Base-by-base conservation (phyloP, 2,329 filamentous ascomycete genomes). In the Diaporthe ilicicola region DNA sequence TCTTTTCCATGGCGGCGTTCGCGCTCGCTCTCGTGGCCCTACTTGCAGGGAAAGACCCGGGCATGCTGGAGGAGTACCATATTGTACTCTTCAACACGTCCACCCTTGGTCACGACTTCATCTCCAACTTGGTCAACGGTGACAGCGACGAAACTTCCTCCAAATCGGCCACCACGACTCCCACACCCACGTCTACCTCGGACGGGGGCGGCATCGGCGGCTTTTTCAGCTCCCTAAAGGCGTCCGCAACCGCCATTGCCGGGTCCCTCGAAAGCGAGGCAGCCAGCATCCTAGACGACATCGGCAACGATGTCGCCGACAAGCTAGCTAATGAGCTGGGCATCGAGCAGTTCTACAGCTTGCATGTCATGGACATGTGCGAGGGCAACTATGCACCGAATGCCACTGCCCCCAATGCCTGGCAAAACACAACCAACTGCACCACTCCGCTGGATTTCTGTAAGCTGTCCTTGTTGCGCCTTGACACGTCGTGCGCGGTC, bases 31-130 rank as follows among this genome's bases (percentile, higher is more conserved):
- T 83, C 69, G 72, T 84, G 27, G 77, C 78, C 12, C 77, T 83
- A 22, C 78, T 83, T 70, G 81, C 82, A 44, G 82, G 82, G 65
- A 79, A 80, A 15, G 79, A 80, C 4, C 77, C 78, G 5, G 76
- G 78, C 29, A 78, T 79, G 37, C 72, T 83, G 72, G 81, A 83
- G 48, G 78, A 81, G 22, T 82, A 80, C 72, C 79, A 83, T 46
- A 77, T 84, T 42, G 77, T 83, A 22, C 77, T 79, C 81, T 78
- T 84, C 73, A 84, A 85, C 76, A 82, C 82, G 61, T 82, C 82
- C 24, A 75, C 76, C 15, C 81, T 85, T 48, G 83, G 82, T 27
- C 79, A 81, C 44, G 78, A 83, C 61, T 78, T 82, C 48, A 73
- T 84, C 44, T 75, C 77, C 9, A 75, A 48, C 61, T 42, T 59